Evolutionary conservation across 805 yeast genomes (phyloP), one percentile per base, ranked within the genome.

Genomic region (Allodekkera sacchari): DNA sequence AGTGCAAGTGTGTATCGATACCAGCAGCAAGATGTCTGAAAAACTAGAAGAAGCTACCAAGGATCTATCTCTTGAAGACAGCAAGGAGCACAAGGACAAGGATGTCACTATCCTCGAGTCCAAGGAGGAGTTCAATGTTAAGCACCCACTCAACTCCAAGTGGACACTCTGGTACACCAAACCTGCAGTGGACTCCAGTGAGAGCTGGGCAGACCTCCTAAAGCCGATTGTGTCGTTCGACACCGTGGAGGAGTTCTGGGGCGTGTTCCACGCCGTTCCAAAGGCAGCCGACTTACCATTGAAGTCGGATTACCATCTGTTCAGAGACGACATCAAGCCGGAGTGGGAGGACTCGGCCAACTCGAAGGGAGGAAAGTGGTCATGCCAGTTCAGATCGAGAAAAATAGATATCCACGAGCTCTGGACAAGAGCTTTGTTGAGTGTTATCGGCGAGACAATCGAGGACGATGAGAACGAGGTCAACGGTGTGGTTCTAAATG

Each of bases 181-280:
- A 66, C 97, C 98, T 39, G 78, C 84, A 39, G 74, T 77, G 38
- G 82, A 77, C 52, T 68, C 66, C 43, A 65, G 66, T 44, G 95
- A 85, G 63, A 76, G 84, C 50, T 89, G 97, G 97, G 73, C 84
- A 34, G 95, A 88, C 52, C 71, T 87, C 44, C 71, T 92, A 53
- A 87, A 87, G 65, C 94, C 95, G 36, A 94, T 92, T 31, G 89
- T 87, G 47, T 75, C 94, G 16, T 85, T 92, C 50, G 72, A 77
- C 34, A 77, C 95, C n/a, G 97, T 92, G 32, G 98, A 92, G 66
- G 96, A 89, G 60, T 92, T 92, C 66, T 92, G 98, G 98, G 98
- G 97, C 17, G 81, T 89, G 44, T 83, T 76, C 68, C 88, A 92
- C 61, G 82, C 94, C 26, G 79, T 92, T 48, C 97, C 97, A 45